phyloP scores from a whole-genome alignment of 257 asterid species.

The Linderniella brevidens region DNA sequence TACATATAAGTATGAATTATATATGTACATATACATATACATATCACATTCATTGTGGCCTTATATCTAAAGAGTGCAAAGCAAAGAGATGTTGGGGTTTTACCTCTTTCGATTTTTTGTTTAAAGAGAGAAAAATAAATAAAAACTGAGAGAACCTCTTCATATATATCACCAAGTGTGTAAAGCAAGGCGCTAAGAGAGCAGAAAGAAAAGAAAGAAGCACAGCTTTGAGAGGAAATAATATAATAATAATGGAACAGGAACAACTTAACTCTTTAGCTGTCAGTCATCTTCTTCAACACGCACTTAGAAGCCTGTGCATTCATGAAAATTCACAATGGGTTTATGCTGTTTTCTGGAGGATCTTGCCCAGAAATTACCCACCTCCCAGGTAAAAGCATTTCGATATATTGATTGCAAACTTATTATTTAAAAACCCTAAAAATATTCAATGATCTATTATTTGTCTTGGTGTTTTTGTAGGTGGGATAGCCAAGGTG shows the following conservation, averaged over 20 bases:
- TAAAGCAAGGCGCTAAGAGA: not conserved
- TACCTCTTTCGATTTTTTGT: conserved; percentile 38
- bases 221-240: not conserved
- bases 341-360: conserved; percentile 99
- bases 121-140: conserved; percentile 4
- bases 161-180: conserved; percentile 1
- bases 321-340: conserved; percentile 84
- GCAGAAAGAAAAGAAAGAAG: conserved; percentile 1
- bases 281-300: conserved; percentile 94
- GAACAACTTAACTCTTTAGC: conserved; percentile 78
- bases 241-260: conserved; percentile 33
- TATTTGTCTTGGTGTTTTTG: conserved; percentile 2
- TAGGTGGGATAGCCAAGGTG: conserved; percentile 98
- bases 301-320: conserved; percentile 87
- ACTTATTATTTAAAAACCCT: not conserved
- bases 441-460: not conserved
- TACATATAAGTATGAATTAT: conserved; percentile 14
- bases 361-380: conserved; percentile 91
- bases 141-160: conserved; percentile 12
- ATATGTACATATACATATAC: too few species aligned
- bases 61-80: conserved; percentile 41
- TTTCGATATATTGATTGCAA: too few species aligned
- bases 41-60: conserved; percentile 24
- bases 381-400: conserved; percentile 83
- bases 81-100: conserved; percentile 61